Evolutionary conservation across 345 rosid genomes (phyloP), one percentile per base, ranked within the genome.

Genomic region (Brassica rapa): DNA sequence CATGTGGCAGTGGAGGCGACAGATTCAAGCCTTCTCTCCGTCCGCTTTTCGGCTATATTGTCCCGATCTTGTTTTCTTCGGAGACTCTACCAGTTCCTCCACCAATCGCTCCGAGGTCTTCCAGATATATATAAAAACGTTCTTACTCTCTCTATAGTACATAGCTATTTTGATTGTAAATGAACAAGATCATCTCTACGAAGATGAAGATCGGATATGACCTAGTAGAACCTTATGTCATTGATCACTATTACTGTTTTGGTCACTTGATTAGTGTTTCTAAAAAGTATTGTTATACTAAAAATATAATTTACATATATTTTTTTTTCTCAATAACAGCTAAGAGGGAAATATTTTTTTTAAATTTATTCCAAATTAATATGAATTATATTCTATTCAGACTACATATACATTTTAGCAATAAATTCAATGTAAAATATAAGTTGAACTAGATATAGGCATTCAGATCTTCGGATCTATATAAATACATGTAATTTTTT

Each of bases 1-100:
- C 14, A 73, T 89, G 65, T 92, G 96, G 96, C 96, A 90, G 75
- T 93, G 98, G 98, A 86, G 93, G 29, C 75, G 71, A 19, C 96
- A 91, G 86, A 94, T 89, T 30, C 93, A 88, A 62, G 86, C 83
- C 78, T 86, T 83, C 78, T 86, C 93, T 4, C 67, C 87, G 0
- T 77, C 90, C 0, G 4, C 33, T 30, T 88, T 88, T 82, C 73
- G 88, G n/a, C 77, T 94, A 2, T 92, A 84, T 74, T 91, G 88
- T 43, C 97, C 98, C 3, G 92, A 94, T 76, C 87, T 94, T 39
- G 49, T 94, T 33, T 94, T 94, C 71, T 94, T 94, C 69, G 97
- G 94, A 0, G 83, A 77, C 57, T 94, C 97, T 11, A 77, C 83
- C 1, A 88, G 95, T 0, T 82, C 80, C 46, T 89, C 92, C 4